phyloP scores from a whole-genome alignment of 805 yeast genomes.

The Vanderwaltozyma verrucispora region DNA sequence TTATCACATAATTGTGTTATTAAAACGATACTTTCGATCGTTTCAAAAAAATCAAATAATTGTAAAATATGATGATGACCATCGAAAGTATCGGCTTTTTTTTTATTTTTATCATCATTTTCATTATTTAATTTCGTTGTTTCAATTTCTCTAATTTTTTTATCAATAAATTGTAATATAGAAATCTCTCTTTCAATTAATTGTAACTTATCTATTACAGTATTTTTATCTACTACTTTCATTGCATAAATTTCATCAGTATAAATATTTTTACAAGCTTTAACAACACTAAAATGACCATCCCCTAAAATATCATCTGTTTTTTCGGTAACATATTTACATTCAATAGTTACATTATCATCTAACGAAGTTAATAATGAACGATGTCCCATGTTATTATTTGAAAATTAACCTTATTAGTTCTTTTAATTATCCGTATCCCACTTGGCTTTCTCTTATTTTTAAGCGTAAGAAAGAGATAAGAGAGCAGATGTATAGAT shows the following conservation, averaged over 20 bases:
- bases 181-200: conserved; percentile 51
- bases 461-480: too few species aligned
- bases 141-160: conserved; percentile 24
- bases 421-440: too few species aligned
- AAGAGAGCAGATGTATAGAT: too few species aligned
- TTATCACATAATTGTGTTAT: conserved; percentile 61
- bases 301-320: conserved; percentile 25
- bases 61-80: conserved; percentile 44
- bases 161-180: conserved; percentile 30
- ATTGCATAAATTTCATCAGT: conserved; percentile 39
- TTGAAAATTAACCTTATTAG: too few species aligned
- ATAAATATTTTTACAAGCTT: conserved; percentile 36
- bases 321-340: conserved; percentile 20
- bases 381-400: not conserved
- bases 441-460: too few species aligned
- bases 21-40: conserved; percentile 42
- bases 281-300: conserved; percentile 43
- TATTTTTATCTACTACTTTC: conserved; percentile 29
- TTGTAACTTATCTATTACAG: conserved; percentile 23
- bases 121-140: too few species aligned
- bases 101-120: conserved; percentile 24
- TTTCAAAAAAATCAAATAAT: conserved; percentile 60
- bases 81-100: conserved; percentile 15
- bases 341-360: conserved; percentile 10
- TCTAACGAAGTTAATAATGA: not conserved